A percentile compares a stretch with the other conserved stretches of the same genome.
phyloP scores from a whole-genome alignment of 2,329 filamentous ascomycete genomes.

The Aspergillus sp. region DNA sequence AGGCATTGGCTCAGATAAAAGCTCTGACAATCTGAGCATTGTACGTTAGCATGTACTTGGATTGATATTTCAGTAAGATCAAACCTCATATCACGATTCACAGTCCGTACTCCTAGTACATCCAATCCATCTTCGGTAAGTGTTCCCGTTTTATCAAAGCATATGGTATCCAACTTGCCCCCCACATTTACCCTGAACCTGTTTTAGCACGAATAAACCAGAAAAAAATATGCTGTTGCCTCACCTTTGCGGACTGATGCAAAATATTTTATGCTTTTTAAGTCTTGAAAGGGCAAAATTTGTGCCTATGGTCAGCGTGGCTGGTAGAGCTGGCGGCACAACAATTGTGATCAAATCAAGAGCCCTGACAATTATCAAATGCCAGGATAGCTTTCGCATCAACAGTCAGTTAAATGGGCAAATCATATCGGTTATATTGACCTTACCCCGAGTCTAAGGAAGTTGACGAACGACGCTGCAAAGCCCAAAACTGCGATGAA shows the following conservation, averaged over 20 bases:
- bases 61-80: background rate
- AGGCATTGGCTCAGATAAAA: slow-evolving; percentile 56
- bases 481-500: slow-evolving; percentile 80
- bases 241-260: slow-evolving; percentile 80
- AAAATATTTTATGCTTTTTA: slow-evolving; percentile 87
- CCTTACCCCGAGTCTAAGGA: slow-evolving; percentile 64
- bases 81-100: slow-evolving; percentile 52
- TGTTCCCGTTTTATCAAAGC: slow-evolving; percentile 98
- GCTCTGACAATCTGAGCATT: slow-evolving; percentile 59
- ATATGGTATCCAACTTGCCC: slow-evolving; percentile 91
- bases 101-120: slow-evolving; percentile 79
- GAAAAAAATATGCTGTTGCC: slow-evolving; percentile 1
- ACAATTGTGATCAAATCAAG: slow-evolving; percentile 96
- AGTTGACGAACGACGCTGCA: slow-evolving; percentile 85
- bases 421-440: background rate
- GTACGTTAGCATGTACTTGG: slow-evolving; percentile 9
- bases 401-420: background rate
- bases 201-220: slow-evolving; percentile 3
- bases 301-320: slow-evolving; percentile 90
- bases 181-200: slow-evolving; percentile 74
- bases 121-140: slow-evolving; percentile 94
- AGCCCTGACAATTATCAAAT: slow-evolving; percentile 83
- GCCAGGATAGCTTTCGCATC: slow-evolving; percentile 60
- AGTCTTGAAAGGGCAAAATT: slow-evolving; percentile 86
- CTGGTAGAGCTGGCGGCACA: slow-evolving; percentile 87